Evolutionary conservation across 2,329 filamentous ascomycete species (phyloP), one percentile per base, ranked within the genome.

Genomic region (Talaromyces piceae): DNA sequence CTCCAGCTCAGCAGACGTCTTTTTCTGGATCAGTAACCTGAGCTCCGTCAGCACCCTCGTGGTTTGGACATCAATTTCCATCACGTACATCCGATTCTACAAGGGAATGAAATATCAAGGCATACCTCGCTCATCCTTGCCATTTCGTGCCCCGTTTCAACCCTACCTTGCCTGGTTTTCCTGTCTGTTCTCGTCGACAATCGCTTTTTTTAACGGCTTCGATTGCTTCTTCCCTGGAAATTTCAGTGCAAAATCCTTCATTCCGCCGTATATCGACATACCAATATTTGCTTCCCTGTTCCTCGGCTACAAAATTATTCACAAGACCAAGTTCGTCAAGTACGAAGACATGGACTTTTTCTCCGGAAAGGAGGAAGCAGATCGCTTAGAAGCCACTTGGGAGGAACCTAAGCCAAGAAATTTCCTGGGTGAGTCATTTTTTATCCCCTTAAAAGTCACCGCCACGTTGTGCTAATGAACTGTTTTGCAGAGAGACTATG

Each of bases 201-300:
- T 80, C 41, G 74, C 80, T 47, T 56, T 82, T 22, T 80, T 81
- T 50, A 76, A 81, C 41, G 78, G 80, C 13, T 81, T 80, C 51
- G 73, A 80, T 53, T 67, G 74, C 20, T 80, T 83, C 56, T 68
- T 72, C 53, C 77, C 77, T 5, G 60, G 59, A 0, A 50, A 65
- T 1, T 80, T 73, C 57, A 72, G 64, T 33, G 67, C 70, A 0
- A 67, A 74, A 8, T 69, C 70, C 41, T 81, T 81, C 62, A 57
- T 81, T 47, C 77, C 77, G 2, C 70, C 69, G 13, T 81, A 81
- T 63, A 78, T 81, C 58, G 75, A 71, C 7, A 66, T 80, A 26
- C 72, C 73, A 4, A 79, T 79, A 58, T 77, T 77, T 48, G 59
- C 76, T 31, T 61, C 73, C 4, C 47, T 71, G 2, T 70, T 67